Conservation (phyloP, 805 yeast species). For the Hanseniaspora taiwanica region DNA sequence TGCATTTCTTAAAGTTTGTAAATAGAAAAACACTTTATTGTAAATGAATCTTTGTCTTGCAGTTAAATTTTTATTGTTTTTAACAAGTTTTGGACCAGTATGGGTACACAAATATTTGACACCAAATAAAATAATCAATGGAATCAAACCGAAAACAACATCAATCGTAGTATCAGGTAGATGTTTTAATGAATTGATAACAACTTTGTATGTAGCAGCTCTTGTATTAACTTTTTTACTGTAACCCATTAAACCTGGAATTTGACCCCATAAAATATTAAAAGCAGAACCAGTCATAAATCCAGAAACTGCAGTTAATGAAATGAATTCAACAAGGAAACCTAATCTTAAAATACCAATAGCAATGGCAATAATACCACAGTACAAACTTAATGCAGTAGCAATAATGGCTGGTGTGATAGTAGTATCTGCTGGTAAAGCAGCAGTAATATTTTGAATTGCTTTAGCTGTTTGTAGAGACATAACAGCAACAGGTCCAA, state of each 20-base stretch:
- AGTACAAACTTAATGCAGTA: slow-evolving; percentile 60
- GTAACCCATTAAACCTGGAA: slow-evolving; percentile 77
- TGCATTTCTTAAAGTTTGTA: slow-evolving; percentile 69
- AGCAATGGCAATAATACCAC: slow-evolving; percentile 78
- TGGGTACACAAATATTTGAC: slow-evolving; percentile 54
- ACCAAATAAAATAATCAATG: slow-evolving; percentile 53
- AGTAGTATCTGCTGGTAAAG: slow-evolving; percentile 27
- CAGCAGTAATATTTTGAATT: slow-evolving; percentile 45
- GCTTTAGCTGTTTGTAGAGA: slow-evolving; percentile 74
- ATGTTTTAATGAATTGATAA: slow-evolving; percentile 59
- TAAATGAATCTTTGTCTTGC: slow-evolving; percentile 10
- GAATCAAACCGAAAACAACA: slow-evolving; percentile 81
- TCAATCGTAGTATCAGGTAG: slow-evolving; percentile 56
- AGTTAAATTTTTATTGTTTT: slow-evolving; percentile 29
- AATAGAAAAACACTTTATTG: slow-evolving; percentile 46
- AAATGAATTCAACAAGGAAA: slow-evolving; percentile 76
- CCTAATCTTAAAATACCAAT: slow-evolving; percentile 76
- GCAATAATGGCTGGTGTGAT: slow-evolving; percentile 51
- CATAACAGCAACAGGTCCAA: slow-evolving; percentile 97
- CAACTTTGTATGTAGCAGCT: slow-evolving; percentile 52
- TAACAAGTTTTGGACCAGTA: slow-evolving; percentile 43
- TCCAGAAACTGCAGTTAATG: slow-evolving; percentile 85
- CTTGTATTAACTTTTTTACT: slow-evolving; percentile 56
- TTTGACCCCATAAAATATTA: slow-evolving; percentile 70
- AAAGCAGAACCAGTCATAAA: slow-evolving; percentile 93